A percentile compares a stretch with the other conserved stretches of the same genome.
Evolutionary conservation across 2,329 filamentous ascomycete genomes (phyloP).

Genomic region (Trichophyton rubrum): DNA sequence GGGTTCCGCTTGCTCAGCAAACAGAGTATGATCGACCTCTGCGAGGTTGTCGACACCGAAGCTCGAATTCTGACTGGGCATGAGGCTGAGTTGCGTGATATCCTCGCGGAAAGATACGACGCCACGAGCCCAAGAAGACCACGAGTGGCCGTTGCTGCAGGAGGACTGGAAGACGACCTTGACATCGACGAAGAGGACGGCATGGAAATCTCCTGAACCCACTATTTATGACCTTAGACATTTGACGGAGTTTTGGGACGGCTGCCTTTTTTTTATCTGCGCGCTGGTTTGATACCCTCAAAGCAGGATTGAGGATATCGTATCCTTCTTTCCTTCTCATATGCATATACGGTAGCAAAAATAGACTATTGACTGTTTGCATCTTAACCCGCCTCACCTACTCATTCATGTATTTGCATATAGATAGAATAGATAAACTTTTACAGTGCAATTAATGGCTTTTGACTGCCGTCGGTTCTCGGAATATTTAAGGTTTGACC

Average conservation of each 20-base stretch:
- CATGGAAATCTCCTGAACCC: conserved; percentile 29
- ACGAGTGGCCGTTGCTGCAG: conserved; percentile 16
- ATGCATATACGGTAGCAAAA: neutral
- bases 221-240: neutral
- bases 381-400: neutral
- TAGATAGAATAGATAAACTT: neutral
- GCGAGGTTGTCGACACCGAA: conserved; percentile 84
- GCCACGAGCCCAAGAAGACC: conserved; percentile 19
- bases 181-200: conserved; percentile 38
- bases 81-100: conserved; percentile 54
- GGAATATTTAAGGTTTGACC: conserved; percentile 1
- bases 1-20: conserved; percentile 74
- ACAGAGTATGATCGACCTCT: conserved; percentile 72
- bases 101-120: conserved; percentile 6
- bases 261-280: neutral
- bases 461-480: neutral
- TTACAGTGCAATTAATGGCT: neutral
- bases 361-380: neutral
- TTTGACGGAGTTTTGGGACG: conserved; percentile 2
- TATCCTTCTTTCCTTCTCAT: neutral
- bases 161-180: conserved; percentile 26
- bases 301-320: neutral
- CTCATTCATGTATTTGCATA: neutral
- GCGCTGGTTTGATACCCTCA: neutral
- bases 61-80: conserved; percentile 83